Evolutionary conservation across 2,329 filamentous ascomycete species (phyloP).

Genomic region (Chaetothyriales sp.): DNA sequence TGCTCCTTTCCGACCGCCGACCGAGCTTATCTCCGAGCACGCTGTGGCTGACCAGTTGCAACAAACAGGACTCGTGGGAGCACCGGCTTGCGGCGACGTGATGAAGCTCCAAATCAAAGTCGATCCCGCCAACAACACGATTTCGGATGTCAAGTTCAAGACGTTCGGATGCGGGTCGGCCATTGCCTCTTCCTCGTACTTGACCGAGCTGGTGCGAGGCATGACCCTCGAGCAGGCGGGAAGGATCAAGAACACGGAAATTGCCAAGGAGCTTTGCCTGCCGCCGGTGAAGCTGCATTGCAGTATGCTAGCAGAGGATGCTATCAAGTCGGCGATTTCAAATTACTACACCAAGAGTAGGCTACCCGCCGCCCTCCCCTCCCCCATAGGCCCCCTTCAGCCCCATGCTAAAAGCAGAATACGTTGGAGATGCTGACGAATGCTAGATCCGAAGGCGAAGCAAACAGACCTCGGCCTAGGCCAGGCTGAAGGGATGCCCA

Average conservation of each 20-base stretch:
- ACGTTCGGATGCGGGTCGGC: slow-evolving; percentile 91
- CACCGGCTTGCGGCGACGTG: slow-evolving; percentile 82
- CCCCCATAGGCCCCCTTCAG: neutral
- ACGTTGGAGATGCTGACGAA: slow-evolving; percentile 34
- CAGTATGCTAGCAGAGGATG: slow-evolving; percentile 84
- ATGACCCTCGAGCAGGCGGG: slow-evolving; percentile 94
- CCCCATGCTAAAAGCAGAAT: slow-evolving; percentile 32
- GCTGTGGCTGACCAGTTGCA: slow-evolving; percentile 3
- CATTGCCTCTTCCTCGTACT: slow-evolving; percentile 85
- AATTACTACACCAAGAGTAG: slow-evolving; percentile 70
- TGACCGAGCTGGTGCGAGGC: slow-evolving; percentile 86
- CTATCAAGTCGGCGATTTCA: slow-evolving; percentile 80
- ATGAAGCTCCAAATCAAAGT: slow-evolving; percentile 93
- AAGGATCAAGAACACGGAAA: slow-evolving; percentile 91
- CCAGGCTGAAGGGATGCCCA: slow-evolving; percentile 55
- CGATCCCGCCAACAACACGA: slow-evolving; percentile 74
- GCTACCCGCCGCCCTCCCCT: neutral
- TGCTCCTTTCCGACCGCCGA: slow-evolving; percentile 4
- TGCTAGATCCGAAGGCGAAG: slow-evolving; percentile 51
- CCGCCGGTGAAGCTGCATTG: slow-evolving; percentile 84
- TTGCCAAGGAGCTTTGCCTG: slow-evolving; percentile 86
- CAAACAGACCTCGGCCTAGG: slow-evolving; percentile 59
- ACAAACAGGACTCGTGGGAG: slow-evolving; percentile 63
- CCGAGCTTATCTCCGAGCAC: slow-evolving; percentile 6
- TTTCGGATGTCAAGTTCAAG: slow-evolving; percentile 95